Conservation (phyloP, 805 yeast genomes). For the Ogataea chonburiensis region DNA sequence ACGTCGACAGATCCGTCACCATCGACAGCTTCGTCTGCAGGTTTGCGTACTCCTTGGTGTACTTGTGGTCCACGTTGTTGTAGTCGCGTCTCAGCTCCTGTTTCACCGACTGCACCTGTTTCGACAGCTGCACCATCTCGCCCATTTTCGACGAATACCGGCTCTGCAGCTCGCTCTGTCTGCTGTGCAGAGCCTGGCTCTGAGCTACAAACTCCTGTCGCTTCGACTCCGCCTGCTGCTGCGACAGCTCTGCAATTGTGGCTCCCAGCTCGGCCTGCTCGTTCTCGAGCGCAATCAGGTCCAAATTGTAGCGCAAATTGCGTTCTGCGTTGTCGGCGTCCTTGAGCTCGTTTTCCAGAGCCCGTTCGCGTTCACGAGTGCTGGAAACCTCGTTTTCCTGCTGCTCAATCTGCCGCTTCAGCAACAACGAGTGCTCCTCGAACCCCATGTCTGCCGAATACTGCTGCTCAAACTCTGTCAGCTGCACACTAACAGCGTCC, state of each 20-base stretch:
- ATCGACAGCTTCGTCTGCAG: constrained; percentile 74
- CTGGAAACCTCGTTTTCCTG: constrained; percentile 33
- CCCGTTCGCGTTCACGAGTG: constrained; percentile 49
- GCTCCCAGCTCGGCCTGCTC: constrained; percentile 30
- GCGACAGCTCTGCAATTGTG: constrained; percentile 35
- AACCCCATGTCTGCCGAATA: constrained; percentile 12
- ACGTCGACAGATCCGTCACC: constrained; percentile 77
- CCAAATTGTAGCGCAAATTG: constrained; percentile 46
- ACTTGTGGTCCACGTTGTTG: constrained; percentile 59
- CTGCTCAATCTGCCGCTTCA: constrained; percentile 22
- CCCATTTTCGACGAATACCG: constrained; percentile 76
- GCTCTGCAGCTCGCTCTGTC: constrained; percentile 56
- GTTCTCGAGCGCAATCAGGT: constrained; percentile 43
- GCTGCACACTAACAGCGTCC: constrained; percentile 42
- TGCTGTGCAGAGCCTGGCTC: constrained; percentile 48
- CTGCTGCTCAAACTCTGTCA: constrained; percentile 34
- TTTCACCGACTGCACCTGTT: constrained; percentile 56
- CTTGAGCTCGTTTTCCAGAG: constrained; percentile 49
- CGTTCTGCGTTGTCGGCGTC: constrained; percentile 64
- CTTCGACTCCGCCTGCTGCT: constrained; percentile 52
- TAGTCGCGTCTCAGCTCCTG: constrained; percentile 71
- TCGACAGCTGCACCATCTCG: constrained; percentile 78
- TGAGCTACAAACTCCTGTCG: constrained; percentile 60
- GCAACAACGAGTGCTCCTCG: constrained; percentile 15
- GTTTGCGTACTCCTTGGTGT: constrained; percentile 69